Evolutionary conservation across 2,329 filamentous ascomycete genomes (phyloP).

Genomic region (Malbranchea cinnamomea): DNA sequence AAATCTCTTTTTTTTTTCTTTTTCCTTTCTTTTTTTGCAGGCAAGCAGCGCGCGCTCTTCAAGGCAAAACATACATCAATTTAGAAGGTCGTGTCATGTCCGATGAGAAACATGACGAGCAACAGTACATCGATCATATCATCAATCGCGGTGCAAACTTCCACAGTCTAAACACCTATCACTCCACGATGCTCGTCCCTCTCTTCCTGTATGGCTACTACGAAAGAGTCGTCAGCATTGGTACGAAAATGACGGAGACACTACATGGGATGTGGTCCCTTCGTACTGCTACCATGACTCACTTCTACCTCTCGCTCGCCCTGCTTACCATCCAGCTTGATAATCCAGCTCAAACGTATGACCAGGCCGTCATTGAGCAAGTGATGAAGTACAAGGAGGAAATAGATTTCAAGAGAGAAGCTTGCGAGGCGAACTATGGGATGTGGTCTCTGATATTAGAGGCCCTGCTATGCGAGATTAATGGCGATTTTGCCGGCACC

Average conservation of each 20-base stretch:
- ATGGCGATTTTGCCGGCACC: conserved; percentile 29
- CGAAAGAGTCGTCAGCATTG: conserved; percentile 29
- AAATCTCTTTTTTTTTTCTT: background rate
- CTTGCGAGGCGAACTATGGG: conserved; percentile 46
- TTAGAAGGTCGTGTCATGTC: conserved; percentile 35
- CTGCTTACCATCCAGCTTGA: conserved; percentile 30
- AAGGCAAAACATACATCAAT: conserved; percentile 43
- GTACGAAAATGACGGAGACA: conserved; percentile 25
- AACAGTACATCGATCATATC: conserved; percentile 34
- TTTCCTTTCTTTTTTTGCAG: conserved; percentile 10
- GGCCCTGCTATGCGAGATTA: conserved; percentile 39
- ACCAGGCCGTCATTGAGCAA: conserved; percentile 32
- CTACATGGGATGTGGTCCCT: conserved; percentile 32
- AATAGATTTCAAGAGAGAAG: conserved; percentile 36
- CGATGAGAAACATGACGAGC: conserved; percentile 38
- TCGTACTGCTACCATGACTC: conserved; percentile 26
- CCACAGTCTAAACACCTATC: conserved; percentile 37
- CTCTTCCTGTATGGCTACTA: conserved; percentile 34
- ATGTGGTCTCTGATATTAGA: conserved; percentile 42
- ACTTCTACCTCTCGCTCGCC: conserved; percentile 32
- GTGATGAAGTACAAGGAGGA: conserved; percentile 35
- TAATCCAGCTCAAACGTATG: conserved; percentile 28
- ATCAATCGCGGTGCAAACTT: conserved; percentile 31
- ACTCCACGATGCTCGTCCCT: conserved; percentile 32
- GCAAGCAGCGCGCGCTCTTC: conserved; percentile 43